Base-by-base conservation (phyloP, 2,329 filamentous ascomycete species). In the Clathrospora elynae region DNA sequence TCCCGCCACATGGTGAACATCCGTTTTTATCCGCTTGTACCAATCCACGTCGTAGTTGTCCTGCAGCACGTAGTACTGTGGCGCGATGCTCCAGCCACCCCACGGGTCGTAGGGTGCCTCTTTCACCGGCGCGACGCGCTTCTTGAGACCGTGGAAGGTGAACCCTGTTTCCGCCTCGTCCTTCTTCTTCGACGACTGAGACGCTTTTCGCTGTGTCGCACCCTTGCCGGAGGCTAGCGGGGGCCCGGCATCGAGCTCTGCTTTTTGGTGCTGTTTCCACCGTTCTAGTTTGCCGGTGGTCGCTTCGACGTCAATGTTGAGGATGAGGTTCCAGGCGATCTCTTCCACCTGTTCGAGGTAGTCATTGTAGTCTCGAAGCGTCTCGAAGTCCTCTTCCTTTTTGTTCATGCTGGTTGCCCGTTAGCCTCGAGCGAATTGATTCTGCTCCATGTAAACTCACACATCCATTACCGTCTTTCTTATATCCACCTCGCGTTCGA, bases 401-500 rank as follows among this genome's bases (percentile, higher is more conserved):
- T 89, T 86, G 74, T 97, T 96, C 71, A 97, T 92, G 7, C 92
- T 87, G 13, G 3, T 6, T 6, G 1, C 2, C 4, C 11, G 43
- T 61, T 24, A 63, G 53, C 17, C 22, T 5, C 6, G 4, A 19
- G 19, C 12, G 8, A 12, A 2, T 4, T 22, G 4, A 4, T 3
- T 5, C 23, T 35, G 6, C 12, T 33, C 22, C 14, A 10, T 17
- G 5, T 10, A 6, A 39, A 61, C 73, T 39, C 71, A 80, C 74
- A 77, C 75, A 38, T 72, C 72, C 59, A 85, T 85, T 2, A 97
- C 89, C 41, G 88, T 80, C 46, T 85, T 82, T 39, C 93, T 80
- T 46, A 97, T 90, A 71, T 99, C 93, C 12, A 96, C 90, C 73
- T 99, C 93, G 42, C 91, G 81, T 78, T 97, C 92, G 5, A 97